Conservation (phyloP, 2,329 filamentous ascomycete genomes). For the Rhynchosporium secalis region DNA sequence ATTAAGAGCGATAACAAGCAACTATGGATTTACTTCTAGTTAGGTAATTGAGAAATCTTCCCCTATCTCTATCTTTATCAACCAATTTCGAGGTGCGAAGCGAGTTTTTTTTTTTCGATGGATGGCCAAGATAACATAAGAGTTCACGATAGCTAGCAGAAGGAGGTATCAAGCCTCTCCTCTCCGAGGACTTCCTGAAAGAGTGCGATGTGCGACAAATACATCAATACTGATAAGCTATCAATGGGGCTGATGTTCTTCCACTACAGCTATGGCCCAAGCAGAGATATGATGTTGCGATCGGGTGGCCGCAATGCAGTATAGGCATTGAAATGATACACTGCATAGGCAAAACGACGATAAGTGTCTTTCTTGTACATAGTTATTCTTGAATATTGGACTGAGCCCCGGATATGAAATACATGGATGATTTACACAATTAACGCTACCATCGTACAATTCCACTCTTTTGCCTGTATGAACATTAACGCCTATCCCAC, state of each 20-base stretch:
- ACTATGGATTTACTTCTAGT: too few relatives aligned
- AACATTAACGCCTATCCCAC: background rate
- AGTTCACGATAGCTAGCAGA: background rate
- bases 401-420: background rate
- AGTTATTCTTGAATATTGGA: background rate
- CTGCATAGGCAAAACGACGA: background rate
- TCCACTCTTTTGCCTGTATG: background rate
- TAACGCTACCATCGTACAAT: conserved; percentile 10
- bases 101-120: background rate
- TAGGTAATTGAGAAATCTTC: too few relatives aligned
- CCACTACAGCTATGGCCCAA: background rate
- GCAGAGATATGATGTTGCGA: background rate
- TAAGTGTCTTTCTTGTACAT: background rate
- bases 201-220: conserved; percentile 18
- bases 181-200: conserved; percentile 17
- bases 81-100: background rate
- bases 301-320: background rate
- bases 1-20: too few relatives aligned
- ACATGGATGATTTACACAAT: background rate
- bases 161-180: background rate
- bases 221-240: background rate
- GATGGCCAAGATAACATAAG: background rate
- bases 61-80: background rate
- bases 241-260: background rate
- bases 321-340: background rate